phyloP scores from a whole-genome alignment of 2,329 filamentous ascomycete species.

The Aspergillus candidus region DNA sequence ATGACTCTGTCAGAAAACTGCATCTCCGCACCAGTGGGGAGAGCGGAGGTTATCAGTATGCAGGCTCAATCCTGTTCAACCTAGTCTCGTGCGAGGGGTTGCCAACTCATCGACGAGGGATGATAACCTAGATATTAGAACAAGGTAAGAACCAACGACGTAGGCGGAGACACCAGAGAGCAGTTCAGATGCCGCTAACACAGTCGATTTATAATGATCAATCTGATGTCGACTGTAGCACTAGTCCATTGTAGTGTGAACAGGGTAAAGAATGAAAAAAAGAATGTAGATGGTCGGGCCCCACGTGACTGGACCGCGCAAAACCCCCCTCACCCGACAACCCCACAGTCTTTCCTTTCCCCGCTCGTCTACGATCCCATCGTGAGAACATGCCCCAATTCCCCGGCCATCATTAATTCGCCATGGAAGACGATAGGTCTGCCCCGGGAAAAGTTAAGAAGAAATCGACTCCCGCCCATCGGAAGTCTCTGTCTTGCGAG shows the following conservation, averaged over 20 bases:
- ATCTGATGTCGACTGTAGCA: too few species aligned
- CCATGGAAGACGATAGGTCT: constrained; percentile 37
- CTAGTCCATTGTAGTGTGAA: too few species aligned
- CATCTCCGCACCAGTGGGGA: constrained; percentile 21
- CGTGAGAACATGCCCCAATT: constrained; percentile 21
- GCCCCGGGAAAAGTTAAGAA: constrained; percentile 35
- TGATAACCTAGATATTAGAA: too few species aligned
- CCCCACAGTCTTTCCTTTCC: constrained; percentile 35
- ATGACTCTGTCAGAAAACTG: neutral
- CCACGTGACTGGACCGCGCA: constrained; percentile 14
- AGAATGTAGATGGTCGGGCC: neutral
- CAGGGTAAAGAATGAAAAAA: neutral
- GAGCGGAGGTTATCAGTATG: constrained; percentile 4
- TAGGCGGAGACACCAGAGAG: too few species aligned
- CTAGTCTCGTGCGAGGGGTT: too few species aligned
- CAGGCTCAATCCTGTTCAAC: neutral
- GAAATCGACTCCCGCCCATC: constrained; percentile 35
- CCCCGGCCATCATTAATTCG: constrained; percentile 14
- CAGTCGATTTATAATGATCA: too few species aligned
- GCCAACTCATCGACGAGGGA: too few species aligned
- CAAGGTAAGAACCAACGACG: too few species aligned
- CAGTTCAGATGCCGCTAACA: too few species aligned
- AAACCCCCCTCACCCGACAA: constrained; percentile 20
- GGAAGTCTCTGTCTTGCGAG: constrained; percentile 44
- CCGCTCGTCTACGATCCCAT: constrained; percentile 28